A percentile compares a stretch with the other conserved stretches of the same genome.
Evolutionary conservation across 140 eudicot genomes (phyloP).

Genomic region (Cichorium intybus): DNA sequence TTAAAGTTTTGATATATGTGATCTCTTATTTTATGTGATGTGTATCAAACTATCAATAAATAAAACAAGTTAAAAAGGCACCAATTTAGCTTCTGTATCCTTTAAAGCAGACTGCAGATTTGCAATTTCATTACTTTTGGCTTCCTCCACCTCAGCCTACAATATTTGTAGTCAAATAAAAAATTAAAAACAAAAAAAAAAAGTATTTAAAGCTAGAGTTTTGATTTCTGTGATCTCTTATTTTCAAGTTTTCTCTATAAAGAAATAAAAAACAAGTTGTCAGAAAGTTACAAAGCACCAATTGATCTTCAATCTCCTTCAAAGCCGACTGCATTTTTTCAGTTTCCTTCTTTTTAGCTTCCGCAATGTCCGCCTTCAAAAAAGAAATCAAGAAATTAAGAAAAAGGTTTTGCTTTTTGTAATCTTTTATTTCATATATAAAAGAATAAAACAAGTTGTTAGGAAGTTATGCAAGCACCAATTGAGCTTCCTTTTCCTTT

Average conservation of each 20-base stretch:
- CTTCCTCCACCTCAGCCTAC: slow-evolving; percentile 4
- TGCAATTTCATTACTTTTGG: neutral
- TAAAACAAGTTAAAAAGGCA: neutral
- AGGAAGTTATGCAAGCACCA: slow-evolving; percentile 13
- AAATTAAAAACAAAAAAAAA: slow-evolving; percentile 1
- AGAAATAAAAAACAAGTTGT: neutral
- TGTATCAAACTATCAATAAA: neutral
- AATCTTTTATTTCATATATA: neutral
- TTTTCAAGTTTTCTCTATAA: neutral
- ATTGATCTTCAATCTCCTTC: slow-evolving; percentile 47
- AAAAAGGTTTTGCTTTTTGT: neutral
- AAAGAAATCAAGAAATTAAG: neutral
- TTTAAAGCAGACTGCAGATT: neutral
- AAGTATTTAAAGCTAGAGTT: neutral
- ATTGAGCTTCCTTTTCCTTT: slow-evolving; percentile 39
- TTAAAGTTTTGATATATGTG: neutral
- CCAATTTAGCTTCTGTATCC: neutral
- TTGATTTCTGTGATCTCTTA: neutral
- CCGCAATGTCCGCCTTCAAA: slow-evolving; percentile 54
- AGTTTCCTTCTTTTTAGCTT: slow-evolving; percentile 52
- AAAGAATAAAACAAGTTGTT: neutral
- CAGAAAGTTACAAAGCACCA: slow-evolving; percentile 31
- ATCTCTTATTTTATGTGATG: neutral
- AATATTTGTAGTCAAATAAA: neutral
- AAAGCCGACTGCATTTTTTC: slow-evolving; percentile 41